phyloP scores from a whole-genome alignment of 1,139 yeast genomes.

The Saccharomycopsis phalli region DNA sequence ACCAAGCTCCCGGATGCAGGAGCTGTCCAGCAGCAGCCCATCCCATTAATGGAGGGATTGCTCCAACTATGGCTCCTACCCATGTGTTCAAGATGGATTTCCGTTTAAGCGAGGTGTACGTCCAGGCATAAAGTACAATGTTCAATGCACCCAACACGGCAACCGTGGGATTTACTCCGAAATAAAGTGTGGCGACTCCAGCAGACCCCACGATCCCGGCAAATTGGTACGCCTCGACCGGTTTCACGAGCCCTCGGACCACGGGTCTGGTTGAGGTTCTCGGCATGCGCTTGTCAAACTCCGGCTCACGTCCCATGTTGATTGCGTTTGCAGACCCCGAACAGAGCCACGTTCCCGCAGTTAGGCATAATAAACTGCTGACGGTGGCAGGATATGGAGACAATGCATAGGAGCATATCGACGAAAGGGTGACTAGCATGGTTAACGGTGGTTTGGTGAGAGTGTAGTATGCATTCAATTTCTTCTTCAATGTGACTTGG shows the following conservation, averaged over 20 bases:
- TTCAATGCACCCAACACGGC: conserved; percentile 70
- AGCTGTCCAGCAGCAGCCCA: conserved; percentile 96
- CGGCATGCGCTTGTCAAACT: conserved; percentile 78
- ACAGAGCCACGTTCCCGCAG: conserved; percentile 78
- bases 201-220: conserved; percentile 64
- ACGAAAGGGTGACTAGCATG: conserved; percentile 77
- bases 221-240: conserved; percentile 69
- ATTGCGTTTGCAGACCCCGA: conserved; percentile 96
- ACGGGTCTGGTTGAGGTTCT: conserved; percentile 88
- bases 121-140: conserved; percentile 77
- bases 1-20: conserved; percentile 89
- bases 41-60: conserved; percentile 98
- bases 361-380: conserved; percentile 58
- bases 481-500: conserved; percentile 26
- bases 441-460: conserved; percentile 86
- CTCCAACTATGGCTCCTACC: conserved; percentile 98
- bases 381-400: conserved; percentile 74
- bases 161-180: conserved; percentile 82
- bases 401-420: conserved; percentile 88
- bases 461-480: conserved; percentile 56
- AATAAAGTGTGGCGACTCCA: conserved; percentile 62
- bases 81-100: conserved; percentile 83
- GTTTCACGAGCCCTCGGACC: conserved; percentile 70
- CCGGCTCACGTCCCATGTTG: conserved; percentile 95
- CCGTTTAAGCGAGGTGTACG: conserved; percentile 85